phyloP scores from a whole-genome alignment of 2,329 filamentous ascomycete genomes.

The Diaporthe velutina region DNA sequence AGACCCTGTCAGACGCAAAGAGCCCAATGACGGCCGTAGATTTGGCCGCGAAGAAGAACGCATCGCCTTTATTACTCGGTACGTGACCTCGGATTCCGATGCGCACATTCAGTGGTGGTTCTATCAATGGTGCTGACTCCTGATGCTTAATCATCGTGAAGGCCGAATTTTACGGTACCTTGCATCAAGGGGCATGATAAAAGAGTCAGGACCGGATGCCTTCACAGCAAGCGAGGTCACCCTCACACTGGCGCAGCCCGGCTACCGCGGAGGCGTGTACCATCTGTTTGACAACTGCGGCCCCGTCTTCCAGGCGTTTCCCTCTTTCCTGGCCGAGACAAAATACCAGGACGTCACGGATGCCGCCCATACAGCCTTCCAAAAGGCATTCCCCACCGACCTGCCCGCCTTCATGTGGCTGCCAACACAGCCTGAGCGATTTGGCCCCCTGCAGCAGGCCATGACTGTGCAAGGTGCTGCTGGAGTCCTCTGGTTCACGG shows the following conservation, averaged over 20 bases:
- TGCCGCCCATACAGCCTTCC: constrained; percentile 42
- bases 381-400: constrained; percentile 45
- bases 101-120: no score
- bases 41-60: constrained; percentile 13
- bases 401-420: constrained; percentile 44
- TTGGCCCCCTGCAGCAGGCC: constrained; percentile 42
- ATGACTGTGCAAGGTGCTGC: constrained; percentile 45
- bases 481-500: constrained; percentile 42
- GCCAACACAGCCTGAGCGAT: constrained; percentile 41
- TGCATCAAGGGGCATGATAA: constrained; percentile 19
- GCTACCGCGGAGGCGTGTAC: constrained; percentile 40
- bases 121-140: neutral
- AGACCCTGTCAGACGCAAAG: neutral
- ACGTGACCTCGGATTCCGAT: neutral
- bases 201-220: constrained; percentile 29
- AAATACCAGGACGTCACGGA: constrained; percentile 43
- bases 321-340: constrained; percentile 42
- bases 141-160: neutral
- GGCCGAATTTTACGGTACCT: constrained; percentile 28
- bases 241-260: constrained; percentile 33
- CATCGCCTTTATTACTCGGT: constrained; percentile 17
- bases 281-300: constrained; percentile 42
- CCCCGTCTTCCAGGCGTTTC: constrained; percentile 40
- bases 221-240: constrained; percentile 36
- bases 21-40: neutral